Base-by-base conservation (phyloP, 345 rosid species). In the Eucalyptus regnans region DNA sequence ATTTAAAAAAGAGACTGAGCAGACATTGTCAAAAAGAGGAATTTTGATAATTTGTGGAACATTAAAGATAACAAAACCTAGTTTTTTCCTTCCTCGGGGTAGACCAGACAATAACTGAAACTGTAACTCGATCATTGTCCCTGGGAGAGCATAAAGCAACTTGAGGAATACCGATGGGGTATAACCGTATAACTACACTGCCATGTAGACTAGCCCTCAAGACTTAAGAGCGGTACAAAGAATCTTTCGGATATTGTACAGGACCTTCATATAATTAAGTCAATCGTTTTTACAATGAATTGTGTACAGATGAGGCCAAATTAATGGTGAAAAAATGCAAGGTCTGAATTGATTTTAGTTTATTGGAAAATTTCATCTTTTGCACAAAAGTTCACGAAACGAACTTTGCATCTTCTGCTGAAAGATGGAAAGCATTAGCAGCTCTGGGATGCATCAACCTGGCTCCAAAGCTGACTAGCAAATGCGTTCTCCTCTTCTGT, bases 401-500 rank as follows among this genome's bases (percentile, higher is more conserved):
- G 46, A 20, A 71, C 43, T 12, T 76, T 10, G 46, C 83, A 41
- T 37, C 48, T 76, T 76, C 83, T 37, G 83, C 83, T 6, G 83
- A 41, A 76, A 76, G 83, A 76, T 76, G 83, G 83, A 71, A 37
- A 71, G 54, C 27, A n/a, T 94, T 93, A 93, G 76, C 91, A 89
- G 89, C 94, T 95, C 89, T 90, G 89, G n/a, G 95, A 94, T 1
- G 95, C 94, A 88, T 95, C 97, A 46, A 95, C 96, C 89, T 94
- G 95, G 87, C 90, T 94, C 98, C 99, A 96, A 37, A 95, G 93
- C 88, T 89, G 92, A 90, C 93, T 94, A 52, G 95, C 98, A 86
- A 96, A 96, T 88, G 94, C 95, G 90, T 96, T 95, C 93, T 96
- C 99, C 91, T 93, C 93, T 95, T 95, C 93, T 94, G 95, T 89